phyloP scores from a whole-genome alignment of 208 protist genomes.

The Trypanosoma melophagium region DNA sequence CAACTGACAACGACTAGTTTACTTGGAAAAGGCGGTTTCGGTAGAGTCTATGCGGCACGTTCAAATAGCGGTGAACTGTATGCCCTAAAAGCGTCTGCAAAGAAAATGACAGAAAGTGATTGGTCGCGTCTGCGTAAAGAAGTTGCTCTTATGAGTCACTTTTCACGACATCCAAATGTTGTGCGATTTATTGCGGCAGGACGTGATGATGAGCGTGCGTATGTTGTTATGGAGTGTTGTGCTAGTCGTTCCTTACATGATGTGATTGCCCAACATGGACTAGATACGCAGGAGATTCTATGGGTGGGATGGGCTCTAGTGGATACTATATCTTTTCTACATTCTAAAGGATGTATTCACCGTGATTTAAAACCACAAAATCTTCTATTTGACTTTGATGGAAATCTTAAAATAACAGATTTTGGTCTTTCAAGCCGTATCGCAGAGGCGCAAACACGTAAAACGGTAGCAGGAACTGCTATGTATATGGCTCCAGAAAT shows the following conservation, averaged over 20 bases:
- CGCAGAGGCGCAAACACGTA: constrained; percentile 71
- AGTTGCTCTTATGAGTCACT: constrained; percentile 84
- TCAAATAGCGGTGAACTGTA: constrained; percentile 76
- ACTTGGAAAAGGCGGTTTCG: constrained; percentile 85
- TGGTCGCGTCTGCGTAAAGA: constrained; percentile 84
- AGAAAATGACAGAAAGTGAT: constrained; percentile 76
- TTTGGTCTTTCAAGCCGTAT: constrained; percentile 88
- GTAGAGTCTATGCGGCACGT: constrained; percentile 73
- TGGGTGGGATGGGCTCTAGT: constrained; percentile 86
- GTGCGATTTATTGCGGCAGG: constrained; percentile 81
- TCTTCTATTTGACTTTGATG: constrained; percentile 86
- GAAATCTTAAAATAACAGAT: constrained; percentile 92
- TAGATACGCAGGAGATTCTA: constrained; percentile 75
- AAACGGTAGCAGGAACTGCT: constrained; percentile 86
- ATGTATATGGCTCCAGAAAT: constrained; percentile 93
- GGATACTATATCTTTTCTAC: constrained; percentile 81
- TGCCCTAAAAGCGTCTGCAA: constrained; percentile 85
- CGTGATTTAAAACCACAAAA: constrained; percentile 91
- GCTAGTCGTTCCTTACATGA: constrained; percentile 75
- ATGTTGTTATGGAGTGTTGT: constrained; percentile 89
- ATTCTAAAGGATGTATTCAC: constrained; percentile 88
- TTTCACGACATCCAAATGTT: constrained; percentile 86
- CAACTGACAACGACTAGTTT: constrained; percentile 61
- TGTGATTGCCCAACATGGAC: constrained; percentile 54
- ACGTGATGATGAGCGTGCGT: constrained; percentile 66